phyloP scores from a whole-genome alignment of 331 rosid genomes.

The Telfairia occidentalis region DNA sequence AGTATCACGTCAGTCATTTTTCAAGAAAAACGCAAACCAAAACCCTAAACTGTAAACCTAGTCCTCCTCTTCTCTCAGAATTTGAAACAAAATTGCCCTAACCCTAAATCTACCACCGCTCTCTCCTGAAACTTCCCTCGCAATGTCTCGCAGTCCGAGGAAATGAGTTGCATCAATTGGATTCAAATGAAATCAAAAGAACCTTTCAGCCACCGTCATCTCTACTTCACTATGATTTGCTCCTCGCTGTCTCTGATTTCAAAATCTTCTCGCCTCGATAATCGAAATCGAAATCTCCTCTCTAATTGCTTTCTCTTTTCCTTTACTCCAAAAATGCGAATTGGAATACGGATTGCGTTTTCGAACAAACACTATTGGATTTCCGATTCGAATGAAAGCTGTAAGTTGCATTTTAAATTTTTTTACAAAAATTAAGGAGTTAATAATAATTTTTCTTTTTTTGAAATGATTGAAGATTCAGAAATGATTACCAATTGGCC shows the following conservation, averaged over 20 bases:
- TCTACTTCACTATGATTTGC: conserved; percentile 4
- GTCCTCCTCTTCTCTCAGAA: not conserved
- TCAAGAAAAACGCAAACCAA: conserved; percentile 16
- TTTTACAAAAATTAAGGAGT: not conserved
- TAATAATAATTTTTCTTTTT: not conserved
- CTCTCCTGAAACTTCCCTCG: conserved; percentile 6
- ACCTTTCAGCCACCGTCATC: not conserved
- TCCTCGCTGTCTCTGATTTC: not conserved
- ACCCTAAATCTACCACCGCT: conserved; percentile 18
- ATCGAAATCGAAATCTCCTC: not conserved
- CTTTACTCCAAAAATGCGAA: not conserved
- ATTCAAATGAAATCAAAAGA: conserved; percentile 1
- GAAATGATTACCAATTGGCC: not conserved
- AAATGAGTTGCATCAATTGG: not conserved
- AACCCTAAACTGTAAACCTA: conserved; percentile 16
- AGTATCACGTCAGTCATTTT: conserved; percentile 74
- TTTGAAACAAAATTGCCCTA: conserved; percentile 11
- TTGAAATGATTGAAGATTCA: not conserved
- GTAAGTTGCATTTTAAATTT: not conserved
- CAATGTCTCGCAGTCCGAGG: not conserved
- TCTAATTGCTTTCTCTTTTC: not conserved
- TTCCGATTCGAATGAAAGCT: not conserved
- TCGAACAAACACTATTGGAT: not conserved
- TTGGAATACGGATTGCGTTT: not conserved
- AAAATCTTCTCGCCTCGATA: not conserved